Evolutionary conservation across 768 basidiomycete genomes (phyloP), one percentile per base, ranked within the genome.

Genomic region (Termitomyces sp.): DNA sequence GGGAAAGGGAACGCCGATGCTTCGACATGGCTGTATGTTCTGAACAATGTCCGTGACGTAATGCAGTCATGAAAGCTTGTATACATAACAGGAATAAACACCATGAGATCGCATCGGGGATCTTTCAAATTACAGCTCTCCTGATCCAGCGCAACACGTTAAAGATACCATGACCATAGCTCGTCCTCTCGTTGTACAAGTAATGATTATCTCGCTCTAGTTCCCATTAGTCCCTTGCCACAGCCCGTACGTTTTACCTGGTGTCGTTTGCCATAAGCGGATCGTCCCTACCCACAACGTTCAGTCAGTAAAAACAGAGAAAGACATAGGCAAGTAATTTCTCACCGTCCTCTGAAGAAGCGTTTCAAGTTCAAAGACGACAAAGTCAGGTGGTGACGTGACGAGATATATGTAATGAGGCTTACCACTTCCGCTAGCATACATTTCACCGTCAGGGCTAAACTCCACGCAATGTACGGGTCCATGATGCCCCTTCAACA

Each of bases 401-500:
- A 13, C 35, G n/a, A 23, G 10, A 27, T 36, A 49, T n/a, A 11
- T 3, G n/a, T 10, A 49, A 16, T 38, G 7, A 33, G 12, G 23
- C 91, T 76, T 69, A 88, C 96, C 96, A 63, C 92, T 95, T 48
- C 96, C 97, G 64, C 91, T 94, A 33, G 96, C 96, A 68, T 92
- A 98, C 78, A 97, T 83, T 76, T 98, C 97, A 22, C 96, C 96
- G 67, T 98, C 96, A 0, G 96, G 96, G 66, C 89, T 92, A 70
- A 88, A 96, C 63, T 91, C 88, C 44, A 96, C 88, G 52, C 91
- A 92, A 63, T 96, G 94, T 16, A 98, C 95, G 18, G 96, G 95
- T 22, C 96, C 97, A 67, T 98, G 97, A 65, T 98, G 97, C 4
- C 96, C 96, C 70, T 97, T 96, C 54, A 94, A 79, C 29, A 97